Conservation (phyloP, 306 rosid species). For the Sindora glabra region DNA sequence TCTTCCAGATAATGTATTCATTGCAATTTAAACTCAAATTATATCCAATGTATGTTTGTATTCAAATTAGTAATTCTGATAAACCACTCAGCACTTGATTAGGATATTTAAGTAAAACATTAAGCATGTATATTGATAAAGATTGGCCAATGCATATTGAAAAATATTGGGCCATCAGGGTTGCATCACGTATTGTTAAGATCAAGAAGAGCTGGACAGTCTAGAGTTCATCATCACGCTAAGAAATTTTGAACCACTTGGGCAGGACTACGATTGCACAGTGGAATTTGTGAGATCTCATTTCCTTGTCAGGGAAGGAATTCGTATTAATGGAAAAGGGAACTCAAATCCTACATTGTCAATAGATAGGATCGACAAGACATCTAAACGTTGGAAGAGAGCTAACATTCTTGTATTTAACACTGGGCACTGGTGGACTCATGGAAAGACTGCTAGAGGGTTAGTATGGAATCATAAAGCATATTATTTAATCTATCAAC, state of each 20-base stretch:
- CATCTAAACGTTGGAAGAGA: constrained; percentile 65
- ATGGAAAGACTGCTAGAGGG: constrained; percentile 99
- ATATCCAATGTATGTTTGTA: background rate
- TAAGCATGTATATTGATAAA: too few relatives aligned
- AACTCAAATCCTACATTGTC: constrained; percentile 84
- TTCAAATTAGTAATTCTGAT: background rate
- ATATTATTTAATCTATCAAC: constrained; percentile 10
- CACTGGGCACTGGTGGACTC: constrained; percentile 99
- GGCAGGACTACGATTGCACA: constrained; percentile 74
- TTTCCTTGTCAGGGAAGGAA: constrained; percentile 89
- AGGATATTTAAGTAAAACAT: too few relatives aligned
- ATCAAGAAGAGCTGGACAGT: constrained; percentile 2
- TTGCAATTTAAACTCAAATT: too few relatives aligned
- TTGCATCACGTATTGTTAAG: constrained; percentile 6
- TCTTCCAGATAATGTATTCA: too few relatives aligned
- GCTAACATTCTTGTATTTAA: constrained; percentile 93
- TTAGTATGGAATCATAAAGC: constrained; percentile 29
- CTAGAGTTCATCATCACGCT: constrained; percentile 13
- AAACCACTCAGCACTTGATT: too few relatives aligned
- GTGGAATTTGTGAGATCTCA: constrained; percentile 94
- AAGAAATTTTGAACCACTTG: constrained; percentile 35
- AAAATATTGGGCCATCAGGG: constrained; percentile 1
- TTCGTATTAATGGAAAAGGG: constrained; percentile 56
- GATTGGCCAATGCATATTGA: background rate
- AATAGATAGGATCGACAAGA: constrained; percentile 83